Base-by-base conservation (phyloP, 1,139 yeast genomes). In the Zygoascus hellenicus region DNA sequence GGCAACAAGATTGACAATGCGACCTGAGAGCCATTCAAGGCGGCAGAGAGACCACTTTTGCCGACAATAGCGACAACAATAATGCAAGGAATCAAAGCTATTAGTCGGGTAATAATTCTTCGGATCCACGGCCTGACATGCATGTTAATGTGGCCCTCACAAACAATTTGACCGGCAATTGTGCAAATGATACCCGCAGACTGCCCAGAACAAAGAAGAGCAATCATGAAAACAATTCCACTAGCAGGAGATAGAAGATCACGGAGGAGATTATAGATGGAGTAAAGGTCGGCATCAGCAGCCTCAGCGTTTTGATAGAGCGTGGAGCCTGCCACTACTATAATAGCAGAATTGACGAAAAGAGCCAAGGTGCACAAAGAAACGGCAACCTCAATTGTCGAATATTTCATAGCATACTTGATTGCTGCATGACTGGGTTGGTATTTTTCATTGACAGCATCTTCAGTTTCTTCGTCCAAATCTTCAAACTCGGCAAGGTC, bases 131-230 rank as follows among this genome's bases (percentile, higher is more conserved):
- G 95, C 55, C 69, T 73, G 42, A 83, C 62, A 14, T 76, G 76
- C 94, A 95, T 85, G 51, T 79, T 76, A 39, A 86, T 74, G 60
- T 84, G 88, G 1, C 95, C 95, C 63, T 86, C 95, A 55, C 86
- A 76, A 3, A 86, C 89, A 57, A 86, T 82, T 62, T 86, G 95
- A 9, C 95, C 95, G 0, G 94, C 87, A 66, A 86, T 82, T 0
- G 95, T 86, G 62, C 95, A 86, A 1, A 86, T 90, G 50, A 86
- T 81, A 42, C 94, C 94, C 0, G 95, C 90, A 51, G 87, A 80
- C 59, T 83, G 87, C 9, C 95, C 95, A 50, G 87, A 79, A 55
- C 81, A 76, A 32, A 86, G 67, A 55, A 86, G 69, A 0, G 95
- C 92, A 40, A 84, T 66, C 78, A 84, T 84, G 66, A 86, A 85